These are phyloP conservation scores for Xylariaceae sp. DNA, from an alignment of 2,329 filamentous ascomycete species.

Conservation along the genomic window DNA sequence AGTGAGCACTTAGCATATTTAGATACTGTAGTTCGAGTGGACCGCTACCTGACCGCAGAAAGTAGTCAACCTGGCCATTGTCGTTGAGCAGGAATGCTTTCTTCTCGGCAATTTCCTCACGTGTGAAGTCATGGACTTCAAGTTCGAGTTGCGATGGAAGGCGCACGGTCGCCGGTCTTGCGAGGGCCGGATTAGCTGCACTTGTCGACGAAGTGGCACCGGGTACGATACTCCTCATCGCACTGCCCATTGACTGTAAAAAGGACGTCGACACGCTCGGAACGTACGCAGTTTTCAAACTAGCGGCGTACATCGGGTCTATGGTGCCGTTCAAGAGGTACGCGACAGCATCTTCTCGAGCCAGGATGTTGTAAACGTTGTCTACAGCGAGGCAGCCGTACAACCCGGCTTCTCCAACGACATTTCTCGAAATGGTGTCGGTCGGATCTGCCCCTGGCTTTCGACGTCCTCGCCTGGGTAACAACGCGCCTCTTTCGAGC, in stretches of 20 bases:
- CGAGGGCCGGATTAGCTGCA: slow-evolving; percentile 31
- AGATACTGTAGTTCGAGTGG: slow-evolving; percentile 93
- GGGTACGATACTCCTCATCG: slow-evolving; percentile 64
- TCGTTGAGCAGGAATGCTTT: slow-evolving; percentile 89
- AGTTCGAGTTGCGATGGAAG: slow-evolving; percentile 77
- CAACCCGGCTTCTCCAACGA: slow-evolving; percentile 76
- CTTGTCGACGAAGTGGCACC: slow-evolving; percentile 43
- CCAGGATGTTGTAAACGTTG: slow-evolving; percentile 93
- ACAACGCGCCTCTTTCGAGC: slow-evolving; percentile 71
- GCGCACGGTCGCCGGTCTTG: slow-evolving; percentile 47
- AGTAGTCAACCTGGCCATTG: slow-evolving; percentile 94
- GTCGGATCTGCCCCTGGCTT: slow-evolving; percentile 74
- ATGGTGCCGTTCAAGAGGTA: slow-evolving; percentile 91
- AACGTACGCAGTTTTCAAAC: slow-evolving; percentile 76
- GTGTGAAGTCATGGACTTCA: slow-evolving; percentile 91
- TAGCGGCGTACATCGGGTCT: slow-evolving; percentile 76
- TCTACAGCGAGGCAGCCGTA: slow-evolving; percentile 94
- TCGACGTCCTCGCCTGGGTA: slow-evolving; percentile 73
- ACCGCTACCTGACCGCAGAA: slow-evolving; percentile 79
- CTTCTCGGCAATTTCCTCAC: slow-evolving; percentile 89
- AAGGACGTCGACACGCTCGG: slow-evolving; percentile 71
- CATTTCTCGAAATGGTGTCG: slow-evolving; percentile 56
- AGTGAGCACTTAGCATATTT: slow-evolving; percentile 95
- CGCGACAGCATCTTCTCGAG: slow-evolving; percentile 74
- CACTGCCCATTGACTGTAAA: slow-evolving; percentile 64